Evolutionary conservation across 139 green algal species (phyloP).

Genomic region (Micromonas pusilla): DNA sequence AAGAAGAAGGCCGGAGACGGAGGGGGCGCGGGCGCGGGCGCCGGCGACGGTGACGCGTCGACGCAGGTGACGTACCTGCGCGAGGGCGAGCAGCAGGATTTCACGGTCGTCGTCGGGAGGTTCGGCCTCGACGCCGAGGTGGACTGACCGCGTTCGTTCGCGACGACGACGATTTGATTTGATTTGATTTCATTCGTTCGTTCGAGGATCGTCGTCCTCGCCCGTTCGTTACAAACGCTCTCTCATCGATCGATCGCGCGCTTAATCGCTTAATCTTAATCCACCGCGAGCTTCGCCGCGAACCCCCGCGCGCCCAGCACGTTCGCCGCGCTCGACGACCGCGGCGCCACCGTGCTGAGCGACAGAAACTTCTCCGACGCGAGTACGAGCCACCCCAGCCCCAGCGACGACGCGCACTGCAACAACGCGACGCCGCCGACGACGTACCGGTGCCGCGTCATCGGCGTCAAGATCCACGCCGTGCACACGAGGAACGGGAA

Average conservation of each 20-base stretch:
- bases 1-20: neutral
- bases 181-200: too few relatives aligned
- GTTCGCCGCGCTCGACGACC: neutral
- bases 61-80: neutral
- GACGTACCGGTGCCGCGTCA: conserved; percentile 5
- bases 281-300: neutral
- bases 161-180: neutral
- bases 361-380: neutral
- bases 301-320: neutral
- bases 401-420: neutral
- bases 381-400: neutral
- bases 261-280: too few relatives aligned
- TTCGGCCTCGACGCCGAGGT: neutral
- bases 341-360: neutral
- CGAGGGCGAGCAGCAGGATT: neutral
- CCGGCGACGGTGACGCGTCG: neutral
- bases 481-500: conserved; percentile 20
- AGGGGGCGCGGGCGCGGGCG: neutral
- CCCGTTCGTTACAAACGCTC: too few relatives aligned
- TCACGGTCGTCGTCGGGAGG: neutral
- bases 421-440: conserved; percentile 4
- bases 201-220: too few relatives aligned
- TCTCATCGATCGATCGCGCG: neutral
- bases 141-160: too few relatives aligned
- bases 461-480: neutral